A percentile compares a stretch with the other conserved stretches of the same genome.
phyloP scores from a whole-genome alignment of 495 filamentous ascomycete genomes.

The Penicillium chermesinum region DNA sequence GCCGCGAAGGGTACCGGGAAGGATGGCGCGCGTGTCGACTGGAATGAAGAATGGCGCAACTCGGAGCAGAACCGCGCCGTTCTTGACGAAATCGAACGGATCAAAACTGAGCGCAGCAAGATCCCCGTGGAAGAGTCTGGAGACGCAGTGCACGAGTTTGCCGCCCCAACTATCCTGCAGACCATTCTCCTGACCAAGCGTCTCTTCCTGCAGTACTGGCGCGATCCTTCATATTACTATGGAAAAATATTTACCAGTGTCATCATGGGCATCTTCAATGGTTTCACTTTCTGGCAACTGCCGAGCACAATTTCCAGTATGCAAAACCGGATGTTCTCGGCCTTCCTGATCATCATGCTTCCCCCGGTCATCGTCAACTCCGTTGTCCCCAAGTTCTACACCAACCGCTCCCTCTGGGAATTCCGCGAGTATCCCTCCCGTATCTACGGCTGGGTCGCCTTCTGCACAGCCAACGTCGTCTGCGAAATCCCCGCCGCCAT shows the following conservation, averaged over 20 bases:
- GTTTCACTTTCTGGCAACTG: conserved; percentile 82
- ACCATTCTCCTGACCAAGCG: conserved; percentile 57
- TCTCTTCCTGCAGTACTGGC: conserved; percentile 67
- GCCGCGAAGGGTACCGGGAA: conserved; percentile 55
- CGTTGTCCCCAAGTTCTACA: conserved; percentile 80
- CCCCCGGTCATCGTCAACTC: conserved; percentile 68
- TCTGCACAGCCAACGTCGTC: conserved; percentile 69
- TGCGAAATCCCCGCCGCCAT: conserved; percentile 72
- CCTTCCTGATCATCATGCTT: conserved; percentile 69
- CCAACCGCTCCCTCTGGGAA: conserved; percentile 70
- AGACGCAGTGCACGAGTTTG: conserved; percentile 52
- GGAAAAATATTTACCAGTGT: conserved; percentile 67
- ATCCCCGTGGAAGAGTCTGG: conserved; percentile 33
- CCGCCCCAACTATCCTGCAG: conserved; percentile 56
- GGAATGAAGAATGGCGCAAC: conserved; percentile 67
- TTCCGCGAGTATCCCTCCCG: conserved; percentile 68
- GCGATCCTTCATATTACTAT: conserved; percentile 66
- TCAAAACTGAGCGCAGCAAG: conserved; percentile 52
- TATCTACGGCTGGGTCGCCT: conserved; percentile 82
- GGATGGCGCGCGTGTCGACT: conserved; percentile 54
- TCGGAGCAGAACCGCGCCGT: conserved; percentile 51
- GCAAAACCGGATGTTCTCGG: conserved; percentile 76
- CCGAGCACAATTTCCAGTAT: conserved; percentile 63
- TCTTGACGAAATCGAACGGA: conserved; percentile 54
- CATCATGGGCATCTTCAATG: conserved; percentile 67